Evolutionary conservation across 768 basidiomycete species (phyloP).

Genomic region (Boletus rubroflammeus): DNA sequence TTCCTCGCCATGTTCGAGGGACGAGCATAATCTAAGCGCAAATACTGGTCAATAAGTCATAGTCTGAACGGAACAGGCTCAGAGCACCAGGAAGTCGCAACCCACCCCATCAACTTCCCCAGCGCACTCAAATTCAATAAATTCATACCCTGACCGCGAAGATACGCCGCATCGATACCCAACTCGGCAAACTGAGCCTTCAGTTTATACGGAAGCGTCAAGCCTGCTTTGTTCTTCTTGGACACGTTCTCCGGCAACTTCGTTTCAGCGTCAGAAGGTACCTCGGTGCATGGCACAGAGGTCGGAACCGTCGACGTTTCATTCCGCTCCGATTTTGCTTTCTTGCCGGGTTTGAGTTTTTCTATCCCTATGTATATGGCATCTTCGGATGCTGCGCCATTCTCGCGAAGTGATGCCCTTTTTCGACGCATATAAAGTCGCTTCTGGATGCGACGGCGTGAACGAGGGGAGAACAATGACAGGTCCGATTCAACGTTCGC

Average conservation of each 20-base stretch:
- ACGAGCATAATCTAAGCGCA: constrained; percentile 27
- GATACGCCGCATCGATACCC: constrained; percentile 43
- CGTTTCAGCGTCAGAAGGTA: constrained; percentile 8
- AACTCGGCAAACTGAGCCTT: constrained; percentile 38
- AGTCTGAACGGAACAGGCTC: not conserved
- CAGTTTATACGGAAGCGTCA: constrained; percentile 45
- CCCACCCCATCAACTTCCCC: constrained; percentile 41
- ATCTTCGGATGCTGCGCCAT: constrained; percentile 7
- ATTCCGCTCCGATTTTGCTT: constrained; percentile 2
- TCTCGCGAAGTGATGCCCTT: constrained; percentile 49
- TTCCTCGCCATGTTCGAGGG: constrained; percentile 21
- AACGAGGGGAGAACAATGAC: constrained; percentile 40
- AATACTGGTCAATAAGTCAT: not conserved
- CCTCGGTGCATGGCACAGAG: constrained; percentile 5
- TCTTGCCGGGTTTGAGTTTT: constrained; percentile 41
- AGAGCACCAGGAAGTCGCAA: constrained; percentile 20
- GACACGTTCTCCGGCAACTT: constrained; percentile 5
- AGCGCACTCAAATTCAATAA: constrained; percentile 38
- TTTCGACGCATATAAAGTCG: constrained; percentile 71
- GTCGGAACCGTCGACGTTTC: constrained; percentile 6
- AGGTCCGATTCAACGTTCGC: constrained; percentile 13
- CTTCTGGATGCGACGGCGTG: constrained; percentile 56
- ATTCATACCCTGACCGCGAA: constrained; percentile 42
- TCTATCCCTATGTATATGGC: not conserved
- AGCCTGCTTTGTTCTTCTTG: constrained; percentile 32